These are phyloP conservation scores for Plenodomus lindquistii DNA, from an alignment of 2,329 filamentous ascomycete genomes.

Conservation along the genomic window DNA sequence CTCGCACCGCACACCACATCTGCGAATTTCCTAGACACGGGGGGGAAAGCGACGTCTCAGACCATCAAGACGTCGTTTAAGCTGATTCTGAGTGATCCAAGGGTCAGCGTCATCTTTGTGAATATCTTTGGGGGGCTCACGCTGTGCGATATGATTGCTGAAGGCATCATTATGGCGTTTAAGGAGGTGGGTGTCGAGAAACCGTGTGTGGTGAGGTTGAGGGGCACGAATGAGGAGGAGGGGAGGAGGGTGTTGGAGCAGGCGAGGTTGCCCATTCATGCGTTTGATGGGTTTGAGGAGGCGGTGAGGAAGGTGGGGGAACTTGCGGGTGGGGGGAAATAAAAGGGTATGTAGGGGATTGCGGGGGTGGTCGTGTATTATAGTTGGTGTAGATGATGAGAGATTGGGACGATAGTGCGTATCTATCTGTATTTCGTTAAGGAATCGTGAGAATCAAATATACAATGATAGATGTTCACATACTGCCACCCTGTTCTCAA, in stretches of 20 bases:
- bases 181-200: conserved; percentile 64
- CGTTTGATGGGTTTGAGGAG: conserved; percentile 75
- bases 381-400: no score
- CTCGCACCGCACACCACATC: conserved; percentile 55
- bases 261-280: conserved; percentile 69
- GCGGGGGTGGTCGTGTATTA: neutral
- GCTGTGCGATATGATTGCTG: conserved; percentile 79
- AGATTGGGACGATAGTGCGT: no score
- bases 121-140: conserved; percentile 74
- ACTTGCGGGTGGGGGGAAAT: conserved; percentile 25
- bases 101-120: conserved; percentile 73
- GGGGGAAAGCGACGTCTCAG: conserved; percentile 81
- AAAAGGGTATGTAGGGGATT: neutral
- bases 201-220: conserved; percentile 76
- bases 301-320: conserved; percentile 52
- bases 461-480: no score
- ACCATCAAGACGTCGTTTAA: conserved; percentile 79
- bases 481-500: no score
- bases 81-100: conserved; percentile 70
- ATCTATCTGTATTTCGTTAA: no score
- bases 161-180: conserved; percentile 74
- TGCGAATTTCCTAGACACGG: conserved; percentile 88
- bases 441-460: no score
- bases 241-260: conserved; percentile 71
- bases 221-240: conserved; percentile 73